Evolutionary conservation across 306 rosid genomes (phyloP).

Genomic region (Pterocarpus macrocarpus): DNA sequence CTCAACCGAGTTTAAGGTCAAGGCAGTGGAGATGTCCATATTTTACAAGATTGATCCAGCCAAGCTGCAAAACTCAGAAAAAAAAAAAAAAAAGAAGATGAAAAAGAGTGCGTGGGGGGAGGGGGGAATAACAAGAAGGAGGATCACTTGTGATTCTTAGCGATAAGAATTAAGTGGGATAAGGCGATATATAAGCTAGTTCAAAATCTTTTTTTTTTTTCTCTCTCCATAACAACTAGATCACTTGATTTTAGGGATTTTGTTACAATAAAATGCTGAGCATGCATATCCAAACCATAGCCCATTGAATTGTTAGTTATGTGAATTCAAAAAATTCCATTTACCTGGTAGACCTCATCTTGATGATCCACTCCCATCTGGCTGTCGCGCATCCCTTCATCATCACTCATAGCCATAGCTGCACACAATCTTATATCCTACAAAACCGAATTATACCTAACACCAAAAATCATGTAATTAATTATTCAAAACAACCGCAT

Average conservation of each 20-base stretch:
- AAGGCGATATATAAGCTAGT: background rate
- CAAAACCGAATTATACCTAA: constrained; percentile 11
- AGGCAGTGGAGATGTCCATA: no score
- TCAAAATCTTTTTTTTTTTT: background rate
- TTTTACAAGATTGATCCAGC: no score
- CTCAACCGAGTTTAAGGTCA: no score
- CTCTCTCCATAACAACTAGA: background rate
- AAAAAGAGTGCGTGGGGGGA: no score
- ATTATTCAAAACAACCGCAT: background rate
- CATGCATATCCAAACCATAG: background rate
- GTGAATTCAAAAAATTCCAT: no score
- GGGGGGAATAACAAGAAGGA: no score
- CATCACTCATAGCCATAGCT: background rate
- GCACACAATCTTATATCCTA: background rate
- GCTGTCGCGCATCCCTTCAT: background rate
- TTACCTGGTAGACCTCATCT: constrained; percentile 40
- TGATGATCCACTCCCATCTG: background rate
- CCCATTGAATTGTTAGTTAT: background rate
- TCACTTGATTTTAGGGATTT: constrained; percentile 20
- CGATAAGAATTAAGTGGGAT: no score
- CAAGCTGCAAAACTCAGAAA: no score
- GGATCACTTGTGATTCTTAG: no score
- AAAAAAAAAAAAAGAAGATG: no score
- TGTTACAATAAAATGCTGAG: background rate
- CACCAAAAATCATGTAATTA: constrained; percentile 12